These are phyloP conservation scores for Candida multigemmis DNA, from an alignment of 805 yeast genomes.

Conservation along the genomic window DNA sequence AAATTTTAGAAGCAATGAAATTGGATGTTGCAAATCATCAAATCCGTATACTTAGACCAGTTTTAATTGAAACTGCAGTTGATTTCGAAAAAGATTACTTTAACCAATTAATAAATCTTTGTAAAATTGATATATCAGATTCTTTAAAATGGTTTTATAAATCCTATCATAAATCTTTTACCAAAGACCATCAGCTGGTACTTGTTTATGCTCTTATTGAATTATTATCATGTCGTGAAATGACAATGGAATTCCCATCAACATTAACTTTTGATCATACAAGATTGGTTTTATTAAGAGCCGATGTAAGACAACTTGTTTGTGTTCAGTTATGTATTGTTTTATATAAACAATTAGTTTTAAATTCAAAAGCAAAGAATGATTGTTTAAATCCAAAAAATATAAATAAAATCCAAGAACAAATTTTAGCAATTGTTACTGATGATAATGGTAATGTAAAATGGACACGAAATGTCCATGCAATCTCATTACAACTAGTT, in stretches of 20 bases:
- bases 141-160: slow-evolving; percentile 60
- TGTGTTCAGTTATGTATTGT: slow-evolving; percentile 69
- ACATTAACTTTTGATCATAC: slow-evolving; percentile 81
- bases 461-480: slow-evolving; percentile 78
- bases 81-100: slow-evolving; percentile 86
- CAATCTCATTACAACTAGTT: slow-evolving; percentile 61
- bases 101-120: slow-evolving; percentile 39
- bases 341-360: slow-evolving; percentile 59
- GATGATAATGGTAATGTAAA: slow-evolving; percentile 83
- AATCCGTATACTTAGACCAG: slow-evolving; percentile 76
- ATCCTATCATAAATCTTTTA: slow-evolving; percentile 15
- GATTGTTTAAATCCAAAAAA: slow-evolving; percentile 23
- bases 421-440: slow-evolving; percentile 68
- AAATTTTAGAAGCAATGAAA: slow-evolving; percentile 88
- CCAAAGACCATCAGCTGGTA: slow-evolving; percentile 3
- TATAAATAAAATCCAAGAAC: slow-evolving; percentile 48
- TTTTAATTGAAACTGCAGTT: slow-evolving; percentile 75
- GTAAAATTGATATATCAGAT: slow-evolving; percentile 51
- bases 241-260: slow-evolving; percentile 77
- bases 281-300: slow-evolving; percentile 65
- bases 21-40: slow-evolving; percentile 93
- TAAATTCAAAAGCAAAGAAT: slow-evolving; percentile 17
- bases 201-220: slow-evolving; percentile 45
- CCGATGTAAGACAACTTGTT: slow-evolving; percentile 79
- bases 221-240: slow-evolving; percentile 66